phyloP scores from a whole-genome alignment of 352 stramenopile genomes.

The Phytophthora podocarpi region DNA sequence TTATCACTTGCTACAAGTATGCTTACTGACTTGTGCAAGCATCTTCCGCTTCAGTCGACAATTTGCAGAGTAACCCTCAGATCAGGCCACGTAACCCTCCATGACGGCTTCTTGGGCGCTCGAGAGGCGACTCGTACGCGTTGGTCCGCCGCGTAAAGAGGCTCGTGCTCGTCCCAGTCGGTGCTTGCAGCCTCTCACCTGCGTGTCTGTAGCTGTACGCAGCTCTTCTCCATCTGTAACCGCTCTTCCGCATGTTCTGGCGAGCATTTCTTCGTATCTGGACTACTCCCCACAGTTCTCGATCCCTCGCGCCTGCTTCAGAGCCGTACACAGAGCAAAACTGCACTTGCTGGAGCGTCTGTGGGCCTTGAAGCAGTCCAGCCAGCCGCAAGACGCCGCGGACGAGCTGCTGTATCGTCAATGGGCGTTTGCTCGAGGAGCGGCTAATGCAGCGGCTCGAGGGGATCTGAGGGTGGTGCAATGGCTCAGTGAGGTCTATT shows the following conservation, averaged over 20 bases:
- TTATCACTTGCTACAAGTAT: no score
- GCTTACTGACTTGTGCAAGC: no score
- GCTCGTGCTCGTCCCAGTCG: background rate
- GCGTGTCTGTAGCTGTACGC: constrained; percentile 6
- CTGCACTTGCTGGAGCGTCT: constrained; percentile 35
- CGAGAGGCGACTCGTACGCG: constrained; percentile 12
- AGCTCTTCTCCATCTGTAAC: constrained; percentile 20
- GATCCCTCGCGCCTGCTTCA: constrained; percentile 20
- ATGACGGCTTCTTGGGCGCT: constrained; percentile 17
- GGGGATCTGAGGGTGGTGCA: constrained; percentile 29
- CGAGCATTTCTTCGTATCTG: constrained; percentile 25
- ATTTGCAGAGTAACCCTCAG: background rate
- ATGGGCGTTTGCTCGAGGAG: constrained; percentile 33
- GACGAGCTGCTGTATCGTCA: constrained; percentile 30
- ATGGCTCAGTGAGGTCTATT: constrained; percentile 34
- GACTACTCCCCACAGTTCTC: constrained; percentile 29
- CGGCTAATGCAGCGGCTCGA: constrained; percentile 25
- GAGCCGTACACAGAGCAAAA: constrained; percentile 4
- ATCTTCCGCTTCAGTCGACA: constrained; percentile 20
- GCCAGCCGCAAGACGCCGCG: background rate
- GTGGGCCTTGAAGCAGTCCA: background rate
- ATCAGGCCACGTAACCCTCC: no score
- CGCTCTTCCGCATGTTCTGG: constrained; percentile 32
- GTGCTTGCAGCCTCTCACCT: constrained; percentile 15
- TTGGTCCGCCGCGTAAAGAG: background rate